Evolutionary conservation across 352 stramenopile species (phyloP), one percentile per base, ranked within the genome.

Genomic region (Blastocystis sp.): DNA sequence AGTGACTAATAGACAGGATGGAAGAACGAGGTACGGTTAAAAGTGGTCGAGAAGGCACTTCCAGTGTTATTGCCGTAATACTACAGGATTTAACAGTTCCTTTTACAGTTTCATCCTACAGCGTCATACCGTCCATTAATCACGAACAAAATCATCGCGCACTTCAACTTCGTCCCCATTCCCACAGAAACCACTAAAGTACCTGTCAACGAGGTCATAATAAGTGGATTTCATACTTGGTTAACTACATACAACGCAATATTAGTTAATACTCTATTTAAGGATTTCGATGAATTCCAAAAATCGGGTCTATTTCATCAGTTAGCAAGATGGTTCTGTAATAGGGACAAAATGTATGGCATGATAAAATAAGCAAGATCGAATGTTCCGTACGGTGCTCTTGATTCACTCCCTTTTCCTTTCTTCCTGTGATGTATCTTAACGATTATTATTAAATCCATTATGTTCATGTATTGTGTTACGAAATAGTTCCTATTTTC

Each of bases 131-230:
- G 54, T 1, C 26, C 6, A 15, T 5, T 54, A 68, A 13, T 3
- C 4, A 4, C 23, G 2, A 18, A 82, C 73, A n/a, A 8, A 45
- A 34, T 82, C 73, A 43, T 82, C 50, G 11, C 26, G 9, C 8
- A 82, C 73, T 26, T 63, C 41, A 6, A 82, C 73, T n/a, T 20
- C 20, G 47, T 82, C 73, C 34, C 73, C 73, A 82, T 43, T n/a
- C 18, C 73, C 73, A 41, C 73, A 82, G 18, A 82, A 82, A 34
- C 53, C 73, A 64, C 73, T 50, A 43, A 53, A 82, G 26, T 82
- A 82, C 47, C 61, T 82, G 29, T 82, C 73, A 23, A 64, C 13
- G 50, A 82, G 53, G 53, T 82, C 73, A 43, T 82, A 82, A 41
- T 82, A 82, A 26, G 73, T 64, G 11, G 73, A 82, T 66, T 82